phyloP scores from a whole-genome alignment of 2,329 filamentous ascomycete species.

The Fusarium xyrophilum region DNA sequence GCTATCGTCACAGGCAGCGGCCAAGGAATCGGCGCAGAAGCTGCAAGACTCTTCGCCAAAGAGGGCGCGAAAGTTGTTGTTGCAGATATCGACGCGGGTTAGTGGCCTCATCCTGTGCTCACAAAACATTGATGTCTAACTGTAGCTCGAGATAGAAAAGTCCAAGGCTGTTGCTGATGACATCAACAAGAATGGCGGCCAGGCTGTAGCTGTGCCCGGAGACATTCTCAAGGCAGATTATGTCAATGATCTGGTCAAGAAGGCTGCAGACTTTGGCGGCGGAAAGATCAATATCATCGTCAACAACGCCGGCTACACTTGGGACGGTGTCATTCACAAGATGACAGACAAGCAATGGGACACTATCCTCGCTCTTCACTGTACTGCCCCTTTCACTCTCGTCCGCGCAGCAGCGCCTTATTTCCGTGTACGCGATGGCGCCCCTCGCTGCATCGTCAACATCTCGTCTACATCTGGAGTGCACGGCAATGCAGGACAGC shows the following conservation, averaged over 20 bases:
- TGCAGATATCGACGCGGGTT: conserved; percentile 80
- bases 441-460: conserved; percentile 80
- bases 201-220: conserved; percentile 76
- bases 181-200: conserved; percentile 72
- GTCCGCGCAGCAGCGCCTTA: conserved; percentile 81
- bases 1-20: conserved; percentile 89
- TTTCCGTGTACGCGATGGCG: conserved; percentile 86
- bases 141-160: conserved; percentile 64
- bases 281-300: conserved; percentile 92
- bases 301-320: conserved; percentile 91
- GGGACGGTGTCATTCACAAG: conserved; percentile 93
- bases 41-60: conserved; percentile 81
- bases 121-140: not conserved
- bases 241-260: conserved; percentile 73
- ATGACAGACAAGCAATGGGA: conserved; percentile 93
- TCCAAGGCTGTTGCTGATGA: conserved; percentile 69
- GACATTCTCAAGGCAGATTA: conserved; percentile 78
- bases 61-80: conserved; percentile 87
- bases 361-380: conserved; percentile 83
- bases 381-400: conserved; percentile 84
- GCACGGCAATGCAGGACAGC: conserved; percentile 88
- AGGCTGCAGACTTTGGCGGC: conserved; percentile 78
- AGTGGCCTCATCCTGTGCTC: conserved; percentile 28
- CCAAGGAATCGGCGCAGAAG: conserved; percentile 88
- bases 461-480: conserved; percentile 83